A percentile compares a stretch with the other conserved stretches of the same genome.
phyloP scores from a whole-genome alignment of 2,329 filamentous ascomycete species.

The Tolypocladium cylindrosporum region DNA sequence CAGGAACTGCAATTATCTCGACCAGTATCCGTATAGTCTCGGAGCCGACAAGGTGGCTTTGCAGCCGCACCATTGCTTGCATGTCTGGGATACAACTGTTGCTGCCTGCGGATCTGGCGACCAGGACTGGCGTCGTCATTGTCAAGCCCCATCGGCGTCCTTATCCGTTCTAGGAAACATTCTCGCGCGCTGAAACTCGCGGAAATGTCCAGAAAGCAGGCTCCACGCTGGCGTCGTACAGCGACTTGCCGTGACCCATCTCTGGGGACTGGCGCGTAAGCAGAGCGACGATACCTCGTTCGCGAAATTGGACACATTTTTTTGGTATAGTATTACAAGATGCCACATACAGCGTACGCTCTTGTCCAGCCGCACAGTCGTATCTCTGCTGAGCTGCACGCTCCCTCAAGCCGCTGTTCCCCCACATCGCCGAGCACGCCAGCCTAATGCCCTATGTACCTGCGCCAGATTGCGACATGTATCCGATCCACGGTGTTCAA shows the following conservation, averaged over 20 bases:
- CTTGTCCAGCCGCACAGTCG: not conserved
- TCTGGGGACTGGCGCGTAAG: not conserved
- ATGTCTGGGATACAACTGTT: too few species aligned
- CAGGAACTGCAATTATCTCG: not conserved
- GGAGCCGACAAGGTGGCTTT: too few species aligned
- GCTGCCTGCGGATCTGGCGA: not conserved
- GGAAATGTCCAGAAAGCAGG: not conserved
- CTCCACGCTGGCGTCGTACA: not conserved
- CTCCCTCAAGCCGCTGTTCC: not conserved
- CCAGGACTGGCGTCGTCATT: not conserved
- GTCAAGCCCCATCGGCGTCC: not conserved
- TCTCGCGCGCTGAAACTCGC: not conserved
- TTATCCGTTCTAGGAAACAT: not conserved
- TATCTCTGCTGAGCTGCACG: not conserved
- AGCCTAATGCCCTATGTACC: not conserved
- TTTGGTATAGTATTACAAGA: slow-evolving; percentile 3
- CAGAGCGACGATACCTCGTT: not conserved
- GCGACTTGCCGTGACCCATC: not conserved
- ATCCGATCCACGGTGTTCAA: not conserved
- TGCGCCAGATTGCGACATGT: not conserved
- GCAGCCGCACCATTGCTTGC: too few species aligned
- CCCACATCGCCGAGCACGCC: not conserved
- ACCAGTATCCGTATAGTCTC: not conserved
- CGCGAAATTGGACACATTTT: not conserved
- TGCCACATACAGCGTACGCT: not conserved